Evolutionary conservation across 371 early-diverging fungal genomes (phyloP), one percentile per base, ranked within the genome.

Genomic region (Cokeromyces recurvatus): DNA sequence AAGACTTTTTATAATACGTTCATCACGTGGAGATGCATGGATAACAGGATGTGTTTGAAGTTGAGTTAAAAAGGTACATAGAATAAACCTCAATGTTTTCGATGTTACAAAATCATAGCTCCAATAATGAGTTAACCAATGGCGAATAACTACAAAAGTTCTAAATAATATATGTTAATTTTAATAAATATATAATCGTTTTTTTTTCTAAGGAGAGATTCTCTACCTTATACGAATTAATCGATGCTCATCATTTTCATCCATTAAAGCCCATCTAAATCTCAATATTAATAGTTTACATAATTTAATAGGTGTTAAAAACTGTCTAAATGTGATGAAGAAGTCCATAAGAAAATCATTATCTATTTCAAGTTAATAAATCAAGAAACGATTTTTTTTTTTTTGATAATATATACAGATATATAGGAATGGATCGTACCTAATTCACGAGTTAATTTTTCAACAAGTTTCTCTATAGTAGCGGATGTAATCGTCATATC

Each of bases 381-480:
- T n/a, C n/a, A n/a, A n/a, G n/a, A n/a, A n/a, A n/a, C n/a, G n/a
- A n/a, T n/a, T n/a, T n/a, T n/a, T n/a, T n/a, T n/a, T n/a, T n/a
- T n/a, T n/a, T n/a, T n/a, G n/a, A n/a, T n/a, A n/a, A n/a, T n/a
- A n/a, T n/a, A n/a, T n/a, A n/a, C n/a, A n/a, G n/a, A n/a, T n/a
- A n/a, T n/a, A n/a, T n/a, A n/a, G n/a, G n/a, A n/a, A n/a, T n/a
- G n/a, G 22, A 41, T 43, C 60, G 37, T 74, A 81, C 81, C 76
- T 69, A 82, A 67, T 42, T 73, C 73, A 24, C 65, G 64, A 10
- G 82, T 82, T 34, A 82, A 54, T 20, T 75, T 82, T 43, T 79
- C 82, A n/a, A 82, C 69, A 16, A 82, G 43, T 41, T 82, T 82
- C 36, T 74, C 78, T 5, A 75, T 62, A 0, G 79, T 78, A 7